A percentile compares a stretch with the other conserved stretches of the same genome.
Evolutionary conservation across 2,329 filamentous ascomycete genomes (phyloP).

Genomic region (Neofusicoccum laricinum): DNA sequence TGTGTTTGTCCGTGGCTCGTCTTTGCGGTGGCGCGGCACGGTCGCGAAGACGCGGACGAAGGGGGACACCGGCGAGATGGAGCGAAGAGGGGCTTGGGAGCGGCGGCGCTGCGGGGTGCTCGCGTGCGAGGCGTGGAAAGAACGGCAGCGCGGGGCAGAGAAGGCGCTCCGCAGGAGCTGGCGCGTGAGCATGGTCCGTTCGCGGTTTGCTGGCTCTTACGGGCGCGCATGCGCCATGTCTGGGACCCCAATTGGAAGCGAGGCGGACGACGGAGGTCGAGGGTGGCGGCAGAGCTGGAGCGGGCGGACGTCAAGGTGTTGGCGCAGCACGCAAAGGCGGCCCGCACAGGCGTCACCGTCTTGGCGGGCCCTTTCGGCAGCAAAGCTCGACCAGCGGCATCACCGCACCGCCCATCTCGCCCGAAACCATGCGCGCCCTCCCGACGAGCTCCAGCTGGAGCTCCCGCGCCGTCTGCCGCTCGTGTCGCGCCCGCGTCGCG

Average conservation of each 20-base stretch:
- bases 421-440: slow-evolving; percentile 14
- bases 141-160: slow-evolving; percentile 13
- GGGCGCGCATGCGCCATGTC: slow-evolving; percentile 5
- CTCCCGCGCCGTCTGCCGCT: slow-evolving; percentile 14
- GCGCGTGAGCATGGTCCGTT: slow-evolving; percentile 32
- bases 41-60: slow-evolving; percentile 42
- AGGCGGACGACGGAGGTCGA: neutral
- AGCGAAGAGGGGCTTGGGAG: slow-evolving; percentile 22
- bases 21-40: slow-evolving; percentile 43
- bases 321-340: slow-evolving; percentile 11
- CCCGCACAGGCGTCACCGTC: slow-evolving; percentile 4
- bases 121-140: neutral
- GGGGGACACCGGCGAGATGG: slow-evolving; percentile 15
- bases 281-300: neutral
- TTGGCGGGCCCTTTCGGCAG: neutral
- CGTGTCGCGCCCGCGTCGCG: slow-evolving; percentile 17
- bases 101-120: slow-evolving; percentile 22
- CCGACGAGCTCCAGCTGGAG: slow-evolving; percentile 1
- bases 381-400: neutral
- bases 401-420: neutral
- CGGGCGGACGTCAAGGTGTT: slow-evolving; percentile 2
- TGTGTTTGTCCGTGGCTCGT: slow-evolving; percentile 26
- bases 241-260: neutral
- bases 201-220: slow-evolving; percentile 17
- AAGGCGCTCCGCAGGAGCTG: slow-evolving; percentile 34